Percentiles rank a stretch among this genome's conserved stretches.
Evolutionary conservation across 139 green algal genomes (phyloP).

Genomic region (Coelastrella sp.): DNA sequence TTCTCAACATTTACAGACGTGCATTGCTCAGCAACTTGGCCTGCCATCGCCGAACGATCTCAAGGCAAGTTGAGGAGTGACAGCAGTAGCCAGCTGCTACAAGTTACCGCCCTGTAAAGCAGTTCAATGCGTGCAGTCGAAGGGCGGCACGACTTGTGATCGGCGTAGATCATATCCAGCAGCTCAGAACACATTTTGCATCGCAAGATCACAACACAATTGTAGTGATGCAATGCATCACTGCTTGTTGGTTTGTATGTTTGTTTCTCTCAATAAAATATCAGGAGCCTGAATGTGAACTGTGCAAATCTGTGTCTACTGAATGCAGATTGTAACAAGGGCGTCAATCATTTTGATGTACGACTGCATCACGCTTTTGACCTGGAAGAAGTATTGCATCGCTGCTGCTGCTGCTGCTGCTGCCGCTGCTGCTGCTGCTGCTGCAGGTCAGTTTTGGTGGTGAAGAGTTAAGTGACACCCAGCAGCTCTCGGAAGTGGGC

Average conservation of each 20-base stretch:
- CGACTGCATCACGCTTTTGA: background rate
- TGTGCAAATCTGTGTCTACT: too few relatives aligned
- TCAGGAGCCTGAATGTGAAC: too few relatives aligned
- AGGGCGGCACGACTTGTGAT: too few relatives aligned
- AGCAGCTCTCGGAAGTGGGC: background rate
- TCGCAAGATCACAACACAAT: too few relatives aligned
- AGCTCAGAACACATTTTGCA: too few relatives aligned
- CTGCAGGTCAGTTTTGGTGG: constrained; percentile 11
- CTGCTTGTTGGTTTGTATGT: too few relatives aligned
- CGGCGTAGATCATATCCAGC: too few relatives aligned
- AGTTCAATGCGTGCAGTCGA: too few relatives aligned
- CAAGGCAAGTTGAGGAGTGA: background rate
- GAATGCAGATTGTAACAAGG: too few relatives aligned
- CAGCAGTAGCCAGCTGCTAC: background rate
- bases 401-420: background rate
- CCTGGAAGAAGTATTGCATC: background rate
- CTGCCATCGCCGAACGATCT: constrained; percentile 8
- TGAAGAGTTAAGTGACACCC: background rate
- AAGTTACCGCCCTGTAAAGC: background rate
- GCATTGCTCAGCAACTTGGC: background rate
- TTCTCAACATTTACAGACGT: background rate
- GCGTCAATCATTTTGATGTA: too few relatives aligned
- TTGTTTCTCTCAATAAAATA: too few relatives aligned
- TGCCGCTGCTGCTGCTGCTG: constrained; percentile 23
- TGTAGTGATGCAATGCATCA: too few relatives aligned